These are phyloP conservation scores for Starmerella floris DNA, from an alignment of 805 yeast genomes.

Conservation along the genomic window DNA sequence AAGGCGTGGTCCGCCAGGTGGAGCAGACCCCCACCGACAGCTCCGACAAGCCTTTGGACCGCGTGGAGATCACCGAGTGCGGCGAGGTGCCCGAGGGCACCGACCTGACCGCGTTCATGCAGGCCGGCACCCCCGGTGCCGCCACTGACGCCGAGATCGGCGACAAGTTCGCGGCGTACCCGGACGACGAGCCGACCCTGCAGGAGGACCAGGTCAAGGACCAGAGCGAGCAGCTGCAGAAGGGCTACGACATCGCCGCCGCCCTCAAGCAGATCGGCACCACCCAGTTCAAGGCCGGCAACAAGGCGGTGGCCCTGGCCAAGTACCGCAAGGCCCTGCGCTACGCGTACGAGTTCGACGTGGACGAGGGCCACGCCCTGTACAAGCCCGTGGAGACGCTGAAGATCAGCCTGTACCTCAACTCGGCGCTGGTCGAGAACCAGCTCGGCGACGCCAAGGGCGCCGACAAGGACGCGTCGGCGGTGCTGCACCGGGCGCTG, in stretches of 20 bases:
- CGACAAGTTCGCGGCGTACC: slow-evolving; percentile 61
- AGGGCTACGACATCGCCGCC: slow-evolving; percentile 50
- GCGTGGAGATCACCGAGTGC: slow-evolving; percentile 61
- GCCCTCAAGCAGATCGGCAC: slow-evolving; percentile 69
- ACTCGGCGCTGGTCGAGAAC: slow-evolving; percentile 60
- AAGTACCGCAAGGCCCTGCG: slow-evolving; percentile 64
- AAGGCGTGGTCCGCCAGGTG: slow-evolving; percentile 60
- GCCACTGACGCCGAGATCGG: slow-evolving; percentile 42
- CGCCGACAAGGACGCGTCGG: slow-evolving; percentile 46
- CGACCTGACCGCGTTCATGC: slow-evolving; percentile 29
- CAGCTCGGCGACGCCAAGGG: slow-evolving; percentile 45
- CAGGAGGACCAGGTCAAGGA: slow-evolving; percentile 38
- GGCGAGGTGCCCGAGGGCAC: slow-evolving; percentile 62
- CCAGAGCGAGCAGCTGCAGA: slow-evolving; percentile 28
- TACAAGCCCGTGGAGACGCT: slow-evolving; percentile 38
- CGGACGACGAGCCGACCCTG: slow-evolving; percentile 60
- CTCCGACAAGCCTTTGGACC: slow-evolving; percentile 57
- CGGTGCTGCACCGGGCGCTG: slow-evolving; percentile 48
- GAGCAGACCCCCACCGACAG: slow-evolving; percentile 57
- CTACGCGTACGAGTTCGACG: slow-evolving; percentile 60
- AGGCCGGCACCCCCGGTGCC: slow-evolving; percentile 47
- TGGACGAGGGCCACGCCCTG: slow-evolving; percentile 36
- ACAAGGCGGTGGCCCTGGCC: slow-evolving; percentile 40
- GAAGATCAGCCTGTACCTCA: slow-evolving; percentile 52
- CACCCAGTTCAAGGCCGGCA: slow-evolving; percentile 51